These are phyloP conservation scores for Phialophora chinensis DNA, from an alignment of 2,329 filamentous ascomycete genomes.

Conservation along the genomic window DNA sequence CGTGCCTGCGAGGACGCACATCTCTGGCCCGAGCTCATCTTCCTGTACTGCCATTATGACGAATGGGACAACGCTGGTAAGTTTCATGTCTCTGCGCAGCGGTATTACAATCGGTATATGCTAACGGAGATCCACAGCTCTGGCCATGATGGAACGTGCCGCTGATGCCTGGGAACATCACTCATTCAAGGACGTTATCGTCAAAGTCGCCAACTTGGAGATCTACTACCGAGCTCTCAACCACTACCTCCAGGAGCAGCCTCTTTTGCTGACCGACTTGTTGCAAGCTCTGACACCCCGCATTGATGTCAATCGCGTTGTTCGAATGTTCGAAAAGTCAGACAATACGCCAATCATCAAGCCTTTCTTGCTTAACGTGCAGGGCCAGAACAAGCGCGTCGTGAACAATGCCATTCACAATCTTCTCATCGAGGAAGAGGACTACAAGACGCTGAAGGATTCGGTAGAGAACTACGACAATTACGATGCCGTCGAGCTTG, in stretches of 20 bases:
- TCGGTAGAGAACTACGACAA: slow-evolving; percentile 99
- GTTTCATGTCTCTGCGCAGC: neutral
- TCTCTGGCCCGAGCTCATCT: slow-evolving; percentile 96
- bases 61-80: slow-evolving; percentile 89
- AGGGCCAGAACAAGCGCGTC: slow-evolving; percentile 95
- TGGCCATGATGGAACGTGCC: slow-evolving; percentile 97
- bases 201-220: slow-evolving; percentile 97
- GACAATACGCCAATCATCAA: slow-evolving; percentile 99
- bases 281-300: slow-evolving; percentile 89
- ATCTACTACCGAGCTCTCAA: slow-evolving; percentile 98
- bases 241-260: slow-evolving; percentile 97
- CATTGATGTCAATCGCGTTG: slow-evolving; percentile 98
- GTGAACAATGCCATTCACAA: slow-evolving; percentile 99
- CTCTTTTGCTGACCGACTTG: slow-evolving; percentile 91
- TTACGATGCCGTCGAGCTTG: slow-evolving; percentile 93
- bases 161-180: slow-evolving; percentile 99
- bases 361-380: slow-evolving; percentile 95
- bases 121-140: slow-evolving; percentile 47
- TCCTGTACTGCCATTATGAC: slow-evolving; percentile 97
- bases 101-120: neutral
- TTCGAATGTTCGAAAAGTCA: slow-evolving; percentile 97
- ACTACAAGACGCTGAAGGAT: slow-evolving; percentile 97
- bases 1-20: slow-evolving; percentile 91
- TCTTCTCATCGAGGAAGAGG: slow-evolving; percentile 95
- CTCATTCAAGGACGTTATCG: slow-evolving; percentile 97